Evolutionary conservation across 2,329 filamentous ascomycete species (phyloP), one percentile per base, ranked within the genome.

Genomic region (Arthrobotrys sphaeroides): DNA sequence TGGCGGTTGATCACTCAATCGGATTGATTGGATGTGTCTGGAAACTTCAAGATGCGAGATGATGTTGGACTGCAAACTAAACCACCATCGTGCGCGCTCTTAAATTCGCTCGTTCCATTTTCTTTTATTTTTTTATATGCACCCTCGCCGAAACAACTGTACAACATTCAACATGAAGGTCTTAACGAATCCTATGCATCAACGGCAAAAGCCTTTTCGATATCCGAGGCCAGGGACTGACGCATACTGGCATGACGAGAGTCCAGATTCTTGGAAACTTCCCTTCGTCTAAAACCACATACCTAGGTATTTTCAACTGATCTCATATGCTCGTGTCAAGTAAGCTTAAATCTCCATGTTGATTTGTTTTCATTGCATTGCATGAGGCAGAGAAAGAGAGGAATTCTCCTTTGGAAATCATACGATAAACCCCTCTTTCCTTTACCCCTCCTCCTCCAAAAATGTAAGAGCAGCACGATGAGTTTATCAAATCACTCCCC

Each of bases 21-120:
- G 7, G n/a, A 64, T 40, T 59, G 67, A 65, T 72, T 65, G 43
- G 66, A 45, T 45, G n/a, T 55, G 55, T 16, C n/a, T 13, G 26
- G n/a, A 36, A 51, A 36, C 26, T 26, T 62, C 55, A 47, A 43
- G 66, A 70, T 72, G 67, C 67, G 59, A 57, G 67, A 72, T 72
- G 67, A 72, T 72, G 59, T 40, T 57, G 33, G 24, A 31, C 43
- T 33, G 49, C 16, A 45, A n/a, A 49, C 24, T 22, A 36, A 33
- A 24, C 31, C 33, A 43, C 18, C 24, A 42, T 43, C 5, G n/a
- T 20, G 2, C 9, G 12, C 13, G n/a, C 38, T 31, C 18, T 31
- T 20, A 20, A 38, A 38, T 6, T 49, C n/a, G n/a, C n/a, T n/a
- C n/a, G n/a, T n/a, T n/a, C n/a, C n/a, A n/a, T n/a, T n/a, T n/a